phyloP scores from a whole-genome alignment of 179 eudicot genomes.

The Carnegiea gigantea region DNA sequence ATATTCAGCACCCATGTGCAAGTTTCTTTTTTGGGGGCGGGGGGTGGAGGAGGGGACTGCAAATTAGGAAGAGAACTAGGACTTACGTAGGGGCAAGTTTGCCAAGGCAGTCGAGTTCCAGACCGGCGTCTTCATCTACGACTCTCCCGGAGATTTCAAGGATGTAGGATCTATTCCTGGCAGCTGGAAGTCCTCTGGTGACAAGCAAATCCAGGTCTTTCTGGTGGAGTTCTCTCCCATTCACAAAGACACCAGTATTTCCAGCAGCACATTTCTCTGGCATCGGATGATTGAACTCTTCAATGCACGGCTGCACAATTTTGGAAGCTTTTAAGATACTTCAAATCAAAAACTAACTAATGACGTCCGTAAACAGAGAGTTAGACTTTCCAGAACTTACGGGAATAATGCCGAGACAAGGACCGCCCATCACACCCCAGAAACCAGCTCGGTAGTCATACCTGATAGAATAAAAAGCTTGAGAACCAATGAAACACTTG shows the following conservation, averaged over 20 bases:
- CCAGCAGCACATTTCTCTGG: constrained; percentile 85
- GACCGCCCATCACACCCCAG: constrained; percentile 95
- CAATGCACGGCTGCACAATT: constrained; percentile 75
- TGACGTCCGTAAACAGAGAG: neutral
- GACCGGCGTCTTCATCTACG: constrained; percentile 76
- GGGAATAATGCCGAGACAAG: constrained; percentile 94
- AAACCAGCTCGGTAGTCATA: constrained; percentile 94
- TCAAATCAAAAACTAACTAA: neutral
- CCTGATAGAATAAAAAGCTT: constrained; percentile 37
- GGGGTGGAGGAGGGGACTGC: no score
- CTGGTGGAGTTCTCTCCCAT: constrained; percentile 90
- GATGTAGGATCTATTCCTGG: constrained; percentile 61
- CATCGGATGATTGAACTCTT: constrained; percentile 81
- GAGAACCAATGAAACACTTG: neutral
- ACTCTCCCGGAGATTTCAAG: constrained; percentile 92
- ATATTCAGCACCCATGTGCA: no score
- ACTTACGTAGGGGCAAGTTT: constrained; percentile 99
- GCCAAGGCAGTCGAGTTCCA: constrained; percentile 83
- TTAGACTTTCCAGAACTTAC: constrained; percentile 46
- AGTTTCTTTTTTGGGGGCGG: no score
- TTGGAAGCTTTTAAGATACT: neutral
- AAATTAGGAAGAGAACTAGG: neutral
- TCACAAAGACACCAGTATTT: constrained; percentile 68
- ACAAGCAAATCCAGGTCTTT: constrained; percentile 69
- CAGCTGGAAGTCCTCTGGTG: constrained; percentile 80